Conservation (phyloP, 2,329 filamentous ascomycete genomes). For the Sarocladiaceae sp. region DNA sequence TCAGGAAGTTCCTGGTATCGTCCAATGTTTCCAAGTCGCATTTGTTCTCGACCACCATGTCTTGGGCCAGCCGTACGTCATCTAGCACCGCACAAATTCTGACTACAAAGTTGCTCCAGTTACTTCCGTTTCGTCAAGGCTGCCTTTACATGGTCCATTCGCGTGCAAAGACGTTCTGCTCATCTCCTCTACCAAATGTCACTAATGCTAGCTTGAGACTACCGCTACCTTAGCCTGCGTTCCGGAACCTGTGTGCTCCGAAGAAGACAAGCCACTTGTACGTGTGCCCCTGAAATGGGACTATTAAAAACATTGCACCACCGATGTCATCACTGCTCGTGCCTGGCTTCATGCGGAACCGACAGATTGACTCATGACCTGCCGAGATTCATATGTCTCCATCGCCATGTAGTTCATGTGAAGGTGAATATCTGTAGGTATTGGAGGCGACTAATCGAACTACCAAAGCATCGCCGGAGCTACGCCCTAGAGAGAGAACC, state of each 20-base stretch:
- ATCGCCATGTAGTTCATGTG: background rate
- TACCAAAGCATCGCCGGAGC: too few species aligned
- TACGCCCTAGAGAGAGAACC: too few species aligned
- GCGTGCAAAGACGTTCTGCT: too few species aligned
- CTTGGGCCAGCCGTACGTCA: background rate
- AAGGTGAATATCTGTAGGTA: background rate
- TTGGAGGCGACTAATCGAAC: background rate
- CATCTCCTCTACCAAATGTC: too few species aligned
- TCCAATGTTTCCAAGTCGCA: too few species aligned
- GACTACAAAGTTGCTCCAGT: too few species aligned
- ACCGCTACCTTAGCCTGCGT: background rate
- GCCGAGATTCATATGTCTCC: too few species aligned
- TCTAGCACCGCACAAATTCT: background rate
- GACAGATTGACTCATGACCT: too few species aligned
- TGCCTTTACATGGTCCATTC: too few species aligned
- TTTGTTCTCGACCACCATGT: background rate
- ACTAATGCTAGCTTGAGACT: background rate
- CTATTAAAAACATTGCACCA: background rate
- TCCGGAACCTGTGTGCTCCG: background rate
- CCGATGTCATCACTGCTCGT: background rate
- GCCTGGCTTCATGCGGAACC: constrained; percentile 1
- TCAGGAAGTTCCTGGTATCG: too few species aligned
- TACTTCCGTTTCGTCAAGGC: too few species aligned
- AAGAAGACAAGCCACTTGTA: background rate
- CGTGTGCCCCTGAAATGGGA: background rate